Base-by-base conservation (phyloP, 2,329 filamentous ascomycete species). In the Aspergillus caelatus region DNA sequence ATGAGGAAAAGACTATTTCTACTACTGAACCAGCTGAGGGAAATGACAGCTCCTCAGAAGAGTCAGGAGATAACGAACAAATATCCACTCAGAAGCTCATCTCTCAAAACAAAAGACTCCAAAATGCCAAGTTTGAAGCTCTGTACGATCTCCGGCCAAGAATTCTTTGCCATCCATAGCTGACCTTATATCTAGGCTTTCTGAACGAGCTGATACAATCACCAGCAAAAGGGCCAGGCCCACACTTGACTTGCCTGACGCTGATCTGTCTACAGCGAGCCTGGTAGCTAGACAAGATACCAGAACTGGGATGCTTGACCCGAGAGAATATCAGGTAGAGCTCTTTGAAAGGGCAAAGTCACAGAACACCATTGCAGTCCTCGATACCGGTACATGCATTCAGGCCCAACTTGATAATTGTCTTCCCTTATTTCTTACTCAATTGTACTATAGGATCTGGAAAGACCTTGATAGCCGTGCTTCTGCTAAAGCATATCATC, bases 391-490 rank as follows among this genome's bases (percentile, higher is more conserved):
- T 89, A 74, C 58, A 11, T 26, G 5, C 23, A 4, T 30, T 16
- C 14, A 34, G 14, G 8, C 11, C 16, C 4, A 43, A 19, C 19
- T 28, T 34, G 19, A 14, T 30, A 34, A 19, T 12, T 12, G 10
- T 43, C 28, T 10, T 30, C 28, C 23, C 21, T 11, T n/a, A n/a
- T 19, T 26, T 23, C 8, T 55, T 5, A n/a, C 39, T 54, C 62
- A 11, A 65, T n/a, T 23, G 53, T 60, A 10, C 46, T 52, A 4
- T 61, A 89, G 91, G 95, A 14, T 93, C 93, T 4, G 95, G 95
- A 2, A 99, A 99, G 79, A 99, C 95, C 0, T 83, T 97, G n/a
- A 97, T 99, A 70, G 94, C 95, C 0, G 93, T 92, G 1, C 84
- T 98, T 3, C 83, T 99, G 6, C 84, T 98, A 28, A 88, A 89